A percentile compares a stretch with the other conserved stretches of the same genome.
Conservation (phyloP, 179 eudicot genomes). For the Gypsophila paniculata region DNA sequence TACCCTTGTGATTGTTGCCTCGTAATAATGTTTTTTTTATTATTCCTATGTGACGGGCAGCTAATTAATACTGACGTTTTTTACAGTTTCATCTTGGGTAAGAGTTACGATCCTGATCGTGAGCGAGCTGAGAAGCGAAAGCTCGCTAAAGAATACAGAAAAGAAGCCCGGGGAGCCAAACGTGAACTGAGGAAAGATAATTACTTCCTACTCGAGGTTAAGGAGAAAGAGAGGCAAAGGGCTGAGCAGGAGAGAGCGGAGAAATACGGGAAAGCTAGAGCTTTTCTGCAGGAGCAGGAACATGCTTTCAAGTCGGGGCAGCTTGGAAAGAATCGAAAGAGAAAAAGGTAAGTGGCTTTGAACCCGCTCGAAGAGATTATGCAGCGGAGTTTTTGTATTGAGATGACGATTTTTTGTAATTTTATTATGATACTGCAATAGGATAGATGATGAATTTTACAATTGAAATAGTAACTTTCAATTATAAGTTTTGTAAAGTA, state of each 20-base stretch:
- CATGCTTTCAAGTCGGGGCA: conserved; percentile 92
- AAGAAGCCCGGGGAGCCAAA: conserved; percentile 69
- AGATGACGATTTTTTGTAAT: neutral
- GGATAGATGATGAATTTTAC: neutral
- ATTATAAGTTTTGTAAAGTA: too few relatives aligned
- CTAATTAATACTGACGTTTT: conserved; percentile 8
- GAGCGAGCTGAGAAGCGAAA: conserved; percentile 68
- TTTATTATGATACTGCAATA: neutral
- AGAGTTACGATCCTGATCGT: conserved; percentile 95
- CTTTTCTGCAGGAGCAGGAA: conserved; percentile 96
- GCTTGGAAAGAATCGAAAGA: conserved; percentile 70
- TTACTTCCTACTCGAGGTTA: conserved; percentile 58
- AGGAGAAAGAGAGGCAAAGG: conserved; percentile 51
- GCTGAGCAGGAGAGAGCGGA: conserved; percentile 73
- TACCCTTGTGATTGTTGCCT: neutral
- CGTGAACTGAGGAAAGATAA: conserved; percentile 87
- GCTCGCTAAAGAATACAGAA: conserved; percentile 42
- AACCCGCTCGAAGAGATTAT: neutral
- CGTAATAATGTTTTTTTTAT: conserved; percentile 3
- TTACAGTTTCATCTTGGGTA: conserved; percentile 76
- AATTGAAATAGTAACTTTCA: neutral
- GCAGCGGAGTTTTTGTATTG: neutral
- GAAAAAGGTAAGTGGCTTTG: conserved; percentile 38
- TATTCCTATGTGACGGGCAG: neutral
- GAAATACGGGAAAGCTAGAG: conserved; percentile 58